Conservation (phyloP, 2,329 filamentous ascomycete species). For the Cladosporium cucumerinum region DNA sequence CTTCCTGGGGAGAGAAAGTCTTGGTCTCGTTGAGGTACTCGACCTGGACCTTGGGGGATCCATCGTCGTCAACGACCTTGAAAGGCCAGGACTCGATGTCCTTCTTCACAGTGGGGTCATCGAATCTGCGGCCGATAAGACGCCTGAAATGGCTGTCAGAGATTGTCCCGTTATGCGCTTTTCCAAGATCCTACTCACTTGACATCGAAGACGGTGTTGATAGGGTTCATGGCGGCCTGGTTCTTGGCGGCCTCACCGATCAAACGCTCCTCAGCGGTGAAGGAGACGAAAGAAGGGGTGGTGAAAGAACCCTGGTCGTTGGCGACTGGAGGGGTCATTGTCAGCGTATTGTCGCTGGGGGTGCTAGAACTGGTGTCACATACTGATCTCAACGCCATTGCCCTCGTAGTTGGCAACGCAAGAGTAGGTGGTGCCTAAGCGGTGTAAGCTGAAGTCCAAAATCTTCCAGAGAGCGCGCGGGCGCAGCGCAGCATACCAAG, state of each 20-base stretch:
- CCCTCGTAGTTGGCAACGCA: slow-evolving; percentile 99
- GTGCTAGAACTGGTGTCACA: slow-evolving; percentile 34
- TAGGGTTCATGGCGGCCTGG: slow-evolving; percentile 98
- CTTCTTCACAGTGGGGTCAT: slow-evolving; percentile 97
- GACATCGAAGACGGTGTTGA: slow-evolving; percentile 98
- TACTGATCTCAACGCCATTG: slow-evolving; percentile 98
- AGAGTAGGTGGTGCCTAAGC: slow-evolving; percentile 93
- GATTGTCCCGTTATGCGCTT: slow-evolving; percentile 7
- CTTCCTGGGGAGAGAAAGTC: slow-evolving; percentile 96
- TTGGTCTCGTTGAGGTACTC: slow-evolving; percentile 94
- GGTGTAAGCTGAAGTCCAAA: slow-evolving; percentile 28
- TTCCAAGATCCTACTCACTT: slow-evolving; percentile 49
- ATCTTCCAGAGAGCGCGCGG: background rate
- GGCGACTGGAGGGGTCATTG: slow-evolving; percentile 57
- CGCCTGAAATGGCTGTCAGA: slow-evolving; percentile 60
- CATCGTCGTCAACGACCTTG: slow-evolving; percentile 89
- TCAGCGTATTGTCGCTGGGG: slow-evolving; percentile 14
- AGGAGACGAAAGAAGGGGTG: slow-evolving; percentile 97
- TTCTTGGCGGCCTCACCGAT: slow-evolving; percentile 99
- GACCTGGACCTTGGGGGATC: slow-evolving; percentile 88
- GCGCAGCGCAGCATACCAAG: slow-evolving; percentile 66
- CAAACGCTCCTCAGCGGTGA: slow-evolving; percentile 97
- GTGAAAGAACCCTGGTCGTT: slow-evolving; percentile 99
- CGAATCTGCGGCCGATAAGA: slow-evolving; percentile 92
- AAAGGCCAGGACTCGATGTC: slow-evolving; percentile 99